Base-by-base conservation (phyloP, 78 protist genomes). In the Dictyostelium discoideum region DNA sequence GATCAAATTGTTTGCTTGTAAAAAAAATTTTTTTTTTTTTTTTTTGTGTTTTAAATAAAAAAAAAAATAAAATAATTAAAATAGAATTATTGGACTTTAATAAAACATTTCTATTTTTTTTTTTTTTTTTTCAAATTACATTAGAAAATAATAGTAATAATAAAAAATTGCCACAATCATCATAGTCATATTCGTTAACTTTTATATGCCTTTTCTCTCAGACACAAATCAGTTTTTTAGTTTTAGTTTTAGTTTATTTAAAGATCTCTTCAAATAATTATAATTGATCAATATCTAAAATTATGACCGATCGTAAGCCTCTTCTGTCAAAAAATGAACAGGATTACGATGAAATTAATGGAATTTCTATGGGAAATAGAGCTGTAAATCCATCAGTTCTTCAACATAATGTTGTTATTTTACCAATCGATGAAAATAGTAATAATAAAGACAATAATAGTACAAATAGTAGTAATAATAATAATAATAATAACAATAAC, bases 241-340 rank as follows among this genome's bases (percentile, higher is more conserved):
- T n/a, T n/a, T 40, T 40, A 40, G 44, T 40, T 40, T 42, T 42
- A 42, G 46, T 42, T 42, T 42, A 42, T 42, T 42, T 42, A 42
- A 42, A 5, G 46, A 60, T 60, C 6, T 20, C 20, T n/a, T 24
- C 24, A 6, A n/a, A 6, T 65, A 65, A 8, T 65, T n/a, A 65
- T n/a, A 20, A 65, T 16, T 16, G 69, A 60, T 14, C 26, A 60
- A 5, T 60, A 20, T 60, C 18, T 60, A 60, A 60, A 60, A 69
- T 69, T 69, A 69, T 69, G 77, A 69, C 77, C 39, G 77, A 69
- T 69, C 77, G 77, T 69, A 69, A 69, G 26, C 77, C 77, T 26
- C 39, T 69, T 11, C 39, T 69, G 37, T 26, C 39, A 69, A 24
- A 69, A 26, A 26, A 69, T 69, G 77, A 69, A 10, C 42, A 69